These are phyloP conservation scores for Pseudogymnoascus sp. DNA, from an alignment of 2,329 filamentous ascomycete genomes.

Conservation along the genomic window DNA sequence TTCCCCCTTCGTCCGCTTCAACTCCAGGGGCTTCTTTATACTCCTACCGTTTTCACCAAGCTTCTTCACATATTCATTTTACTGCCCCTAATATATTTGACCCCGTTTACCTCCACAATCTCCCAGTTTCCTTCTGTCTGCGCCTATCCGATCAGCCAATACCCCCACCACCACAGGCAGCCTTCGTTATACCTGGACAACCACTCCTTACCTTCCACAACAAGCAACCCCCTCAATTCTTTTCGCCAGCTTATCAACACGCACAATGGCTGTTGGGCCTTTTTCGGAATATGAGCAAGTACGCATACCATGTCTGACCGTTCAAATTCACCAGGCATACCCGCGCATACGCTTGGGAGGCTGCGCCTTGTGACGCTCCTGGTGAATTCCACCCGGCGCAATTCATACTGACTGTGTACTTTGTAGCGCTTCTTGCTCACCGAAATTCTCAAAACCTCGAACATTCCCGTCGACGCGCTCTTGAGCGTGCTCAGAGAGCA, in stretches of 20 bases:
- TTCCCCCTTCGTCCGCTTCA: background rate
- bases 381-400: background rate
- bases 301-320: constrained; percentile 2
- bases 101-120: background rate
- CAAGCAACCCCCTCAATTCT: background rate
- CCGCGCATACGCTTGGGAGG: background rate
- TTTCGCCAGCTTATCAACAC: constrained; percentile 3
- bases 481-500: constrained; percentile 35
- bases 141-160: background rate
- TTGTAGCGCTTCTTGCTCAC: constrained; percentile 34
- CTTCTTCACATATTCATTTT: background rate
- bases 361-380: background rate
- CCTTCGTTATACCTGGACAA: background rate
- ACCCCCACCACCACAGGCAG: background rate
- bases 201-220: constrained; percentile 1
- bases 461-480: constrained; percentile 35
- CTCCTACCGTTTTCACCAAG: background rate
- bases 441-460: constrained; percentile 41
- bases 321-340: background rate
- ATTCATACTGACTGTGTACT: background rate
- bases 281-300: constrained; percentile 17
- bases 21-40: constrained; percentile 1
- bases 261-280: constrained; percentile 9
- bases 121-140: background rate
- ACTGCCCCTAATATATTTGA: background rate